Base-by-base conservation (phyloP, 805 yeast genomes). In the Candida adriatica region DNA sequence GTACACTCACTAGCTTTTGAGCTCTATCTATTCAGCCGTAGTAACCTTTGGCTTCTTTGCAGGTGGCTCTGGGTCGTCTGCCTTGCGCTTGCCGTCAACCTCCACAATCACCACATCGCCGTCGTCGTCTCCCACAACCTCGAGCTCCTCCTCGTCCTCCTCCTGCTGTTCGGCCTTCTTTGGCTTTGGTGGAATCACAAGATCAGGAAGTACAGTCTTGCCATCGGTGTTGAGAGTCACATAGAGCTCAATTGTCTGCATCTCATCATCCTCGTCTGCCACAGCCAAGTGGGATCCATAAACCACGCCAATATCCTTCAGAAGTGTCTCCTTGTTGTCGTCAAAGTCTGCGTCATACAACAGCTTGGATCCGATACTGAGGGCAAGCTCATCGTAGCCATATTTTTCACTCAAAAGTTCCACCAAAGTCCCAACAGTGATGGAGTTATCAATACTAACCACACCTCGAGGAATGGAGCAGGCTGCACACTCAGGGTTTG, bases 261-360 rank as follows among this genome's bases (percentile, higher is more conserved):
- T 56, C 20, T 55, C 59, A 41, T 83, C 95, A 24, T 75, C 79
- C 33, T 90, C 95, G 56, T 92, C 98, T 28, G 79, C 74, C 13
- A 92, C 66, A 2, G 79, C 68, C 11, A 92, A 24, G 14, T 79
- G 63, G 14, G 75, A 68, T n/a, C 90, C 92, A 30, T 62, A 58
- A 6, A 41, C 45, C 18, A 87, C 59, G 8, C 81, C 80, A 11
- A 79, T 54, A 1, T 70, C 72, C 1, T 41, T 35, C 13, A 92
- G 57, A 1, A 64, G 52, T 20, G 60, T 63, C 0, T 59, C 61
- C 9, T 65, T 46, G 48, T 90, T 79, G 48, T 88, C 97, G 30
- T 85, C 95, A 53, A 84, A 87, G 49, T 90, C 98, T 35, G 67
- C 67, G 57, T 92, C 98, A 45, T 84, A 85, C 7, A 92, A 53